Base-by-base conservation (phyloP, 345 rosid genomes). In the Sisymbrium irio region DNA sequence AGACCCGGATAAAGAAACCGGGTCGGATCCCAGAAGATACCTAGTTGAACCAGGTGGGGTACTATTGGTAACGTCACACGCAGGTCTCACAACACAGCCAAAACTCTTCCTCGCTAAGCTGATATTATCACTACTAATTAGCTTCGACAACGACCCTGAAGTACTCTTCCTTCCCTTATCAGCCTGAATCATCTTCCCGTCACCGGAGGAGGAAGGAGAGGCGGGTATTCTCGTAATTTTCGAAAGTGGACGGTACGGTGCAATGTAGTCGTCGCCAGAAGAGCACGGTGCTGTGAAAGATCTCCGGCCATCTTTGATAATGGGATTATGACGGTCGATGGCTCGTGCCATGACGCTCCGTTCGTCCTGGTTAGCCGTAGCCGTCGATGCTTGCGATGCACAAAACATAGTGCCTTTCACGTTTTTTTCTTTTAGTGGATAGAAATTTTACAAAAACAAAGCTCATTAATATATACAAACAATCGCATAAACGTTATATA, bases 331-430 rank as follows among this genome's bases (percentile, higher is more conserved):
- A 77, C 94, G 92, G 79, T 92, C 94, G 70, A 75, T 67, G 62
- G 79, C 68, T 59, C 78, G 73, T 7, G 73, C 78, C 40, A 3
- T 2, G 46, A 36, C 20, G 56, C 13, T 60, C 2, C 47, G 56
- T 67, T 75, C 69, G 33, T 67, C 53, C 33, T 62, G 66, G 66
- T 65, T 73, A 73, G 40, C 67, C 4, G 74, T 75, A 60, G 98
- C 88, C 9, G 98, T 91, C 32, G 98, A 88, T 69, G 95, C 92
- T 82, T 88, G 96, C 15, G 98, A 91, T 46, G 86, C 87, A 77
- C 98, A 94, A 76, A 87, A 91, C 71, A 89, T 79, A 50, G 83
- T 87, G 22, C 79, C 81, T 62, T 82, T 53, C 77, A 65, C 30
- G 51, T 22, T 15, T 1, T 9, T 18, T 35, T 18, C 9, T 58